Conservation (phyloP, 192 early-diverging fungal species). For the Linnemannia hyalina region DNA sequence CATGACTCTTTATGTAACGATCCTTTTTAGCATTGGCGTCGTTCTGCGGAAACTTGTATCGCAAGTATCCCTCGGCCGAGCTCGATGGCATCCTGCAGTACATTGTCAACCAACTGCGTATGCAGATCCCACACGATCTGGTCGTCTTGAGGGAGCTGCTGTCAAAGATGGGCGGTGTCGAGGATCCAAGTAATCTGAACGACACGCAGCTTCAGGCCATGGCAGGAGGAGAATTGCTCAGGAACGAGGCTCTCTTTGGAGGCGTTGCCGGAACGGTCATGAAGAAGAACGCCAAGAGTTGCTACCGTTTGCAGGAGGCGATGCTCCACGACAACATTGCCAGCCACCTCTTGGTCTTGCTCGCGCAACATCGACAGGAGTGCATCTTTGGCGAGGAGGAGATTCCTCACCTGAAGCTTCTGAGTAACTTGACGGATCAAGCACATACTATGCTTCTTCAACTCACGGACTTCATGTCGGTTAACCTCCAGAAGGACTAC, state of each 20-base stretch:
- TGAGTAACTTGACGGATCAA: conserved; percentile 72
- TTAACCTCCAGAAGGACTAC: conserved; percentile 63
- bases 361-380: conserved; percentile 72
- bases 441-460: conserved; percentile 74
- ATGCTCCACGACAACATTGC: conserved; percentile 68
- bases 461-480: conserved; percentile 72
- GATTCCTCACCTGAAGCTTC: conserved; percentile 65
- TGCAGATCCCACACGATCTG: conserved; percentile 71
- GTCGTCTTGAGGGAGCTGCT: conserved; percentile 79
- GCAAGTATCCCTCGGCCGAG: conserved; percentile 76
- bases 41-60: conserved; percentile 75
- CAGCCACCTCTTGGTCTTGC: conserved; percentile 66
- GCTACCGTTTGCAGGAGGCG: conserved; percentile 65
- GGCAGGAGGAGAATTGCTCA: conserved; percentile 71
- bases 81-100: conserved; percentile 73
- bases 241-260: conserved; percentile 69
- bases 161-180: conserved; percentile 78
- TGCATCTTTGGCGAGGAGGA: conserved; percentile 61
- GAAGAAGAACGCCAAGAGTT: conserved; percentile 65
- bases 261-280: conserved; percentile 51
- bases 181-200: conserved; percentile 66
- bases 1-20: not conserved
- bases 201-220: conserved; percentile 72
- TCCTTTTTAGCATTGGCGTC: conserved; percentile 59
- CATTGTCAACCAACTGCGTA: conserved; percentile 71